Base-by-base conservation (phyloP, 208 protist species). In the Trypanosomatidae sp. region DNA sequence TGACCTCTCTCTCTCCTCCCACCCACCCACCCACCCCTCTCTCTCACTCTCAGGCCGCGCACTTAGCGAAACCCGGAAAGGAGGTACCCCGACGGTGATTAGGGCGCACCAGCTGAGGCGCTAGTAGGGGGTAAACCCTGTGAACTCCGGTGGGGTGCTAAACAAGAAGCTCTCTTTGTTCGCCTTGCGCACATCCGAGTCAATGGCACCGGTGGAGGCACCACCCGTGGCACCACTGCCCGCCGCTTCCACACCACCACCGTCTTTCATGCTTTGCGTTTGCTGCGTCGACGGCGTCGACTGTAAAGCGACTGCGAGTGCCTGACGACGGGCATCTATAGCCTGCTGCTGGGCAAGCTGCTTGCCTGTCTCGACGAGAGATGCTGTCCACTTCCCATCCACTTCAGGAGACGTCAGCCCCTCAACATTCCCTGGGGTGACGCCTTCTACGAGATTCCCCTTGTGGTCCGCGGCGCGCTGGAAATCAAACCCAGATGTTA, bases 111-210 rank as follows among this genome's bases (percentile, higher is more conserved):
- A 4, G 72, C 55, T 4, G 55, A 64, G 3, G 53, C 22, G 0
- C 53, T 66, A 55, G 60, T 72, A 5, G 39, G 36, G 44, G 25
- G 69, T 49, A 47, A 95, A 95, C 1, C 88, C 91, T 4, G 88
- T 87, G 65, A 95, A 93, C 70, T 87, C 85, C 3, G 91, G 91
- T 28, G 91, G 91, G 8, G 91, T 95, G 64, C 79, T 85, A 60
- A 95, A 95, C 19, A 91, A 49, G 52, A 76, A 77, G 56, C 80
- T 85, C 58, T 82, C 71, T 43, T 85, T 76, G 43, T 85, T 77
- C 3, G 55, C 66, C 39, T 77, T 78, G 7, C 72, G 65, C 30
- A 77, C 77, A 50, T 76, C 67, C 25, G 77, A 82, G 56, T 82
- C 77, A 19, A 74, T 49, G 25, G 64, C 72, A 41, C 68, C 62